Base-by-base conservation (phyloP, 1,284 basidiomycete species). In the Leccinum huronense region DNA sequence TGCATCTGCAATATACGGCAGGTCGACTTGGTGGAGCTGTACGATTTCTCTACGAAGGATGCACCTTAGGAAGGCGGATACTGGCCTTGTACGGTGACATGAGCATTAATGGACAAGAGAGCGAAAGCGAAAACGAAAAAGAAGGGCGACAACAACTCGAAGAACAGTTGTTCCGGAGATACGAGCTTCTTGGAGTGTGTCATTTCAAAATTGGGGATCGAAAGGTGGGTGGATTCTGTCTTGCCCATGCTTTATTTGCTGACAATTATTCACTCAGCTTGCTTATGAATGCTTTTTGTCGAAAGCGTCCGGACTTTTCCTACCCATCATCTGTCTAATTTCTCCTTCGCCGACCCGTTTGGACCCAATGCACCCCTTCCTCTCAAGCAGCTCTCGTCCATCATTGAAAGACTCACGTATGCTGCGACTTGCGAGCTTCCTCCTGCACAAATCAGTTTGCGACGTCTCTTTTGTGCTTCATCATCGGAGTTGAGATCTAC, bases 131-230 rank as follows among this genome's bases (percentile, higher is more conserved):
- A 30, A 76, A 80, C 63, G 79, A 80, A 57, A 23, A 23, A 13
- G 84, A 86, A 34, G 80, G 76, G 0, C 90, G 88, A 86, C 78
- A 66, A 58, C 82, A 84, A 64, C 78, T 92, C 3, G 81, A 84
- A 64, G 83, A 87, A 30, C 86, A 88, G 67, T 65, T 92, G 34
- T 85, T 83, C 67, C 82, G 86, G 51, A 79, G 93, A 48, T 93
- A 86, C 82, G 92, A 95, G 75, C 76, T 94, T n/a, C 78, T 95
- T 27, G 92, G 85, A 0, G 84, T 88, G 2, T 93, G 90, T 72
- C 86, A 86, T 71, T 81, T 83, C 45, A 93, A 90, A 74, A 86
- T 85, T 54, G 86, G 86, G 0, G 88, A 94, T 70, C 80, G 88
- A 19, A 85, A 84, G 82, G 88, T 88, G 56, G 14, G 70, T 36